Percentiles rank a stretch among this genome's conserved stretches.
These are phyloP conservation scores for Chytriomyces confervae DNA, from an alignment of 192 early-diverging fungal genomes.

Conservation along the genomic window DNA sequence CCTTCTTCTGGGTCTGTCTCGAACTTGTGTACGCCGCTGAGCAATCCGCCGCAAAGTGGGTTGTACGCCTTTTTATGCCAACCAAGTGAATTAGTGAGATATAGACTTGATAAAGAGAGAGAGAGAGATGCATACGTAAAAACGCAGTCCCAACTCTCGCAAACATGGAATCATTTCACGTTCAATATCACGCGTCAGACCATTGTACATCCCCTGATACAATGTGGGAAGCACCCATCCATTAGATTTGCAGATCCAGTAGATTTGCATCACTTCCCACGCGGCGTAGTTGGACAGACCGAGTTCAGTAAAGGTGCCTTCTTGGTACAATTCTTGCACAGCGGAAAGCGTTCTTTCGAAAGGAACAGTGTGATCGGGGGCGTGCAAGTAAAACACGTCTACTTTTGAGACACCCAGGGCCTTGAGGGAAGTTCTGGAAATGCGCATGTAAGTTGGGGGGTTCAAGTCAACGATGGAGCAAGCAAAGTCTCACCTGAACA, in stretches of 20 bases:
- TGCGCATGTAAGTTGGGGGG: too few relatives aligned
- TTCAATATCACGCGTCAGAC: conserved; percentile 43
- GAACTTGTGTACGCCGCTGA: conserved; percentile 46
- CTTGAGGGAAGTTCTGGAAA: conserved; percentile 43
- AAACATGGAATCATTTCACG: conserved; percentile 67
- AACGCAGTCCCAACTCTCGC: conserved; percentile 60
- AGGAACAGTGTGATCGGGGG: conserved; percentile 60
- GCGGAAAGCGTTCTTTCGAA: conserved; percentile 59
- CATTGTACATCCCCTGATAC: conserved; percentile 54
- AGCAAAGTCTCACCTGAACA: conserved; percentile 36
- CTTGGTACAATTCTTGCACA: conserved; percentile 62
- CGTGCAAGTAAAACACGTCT: conserved; percentile 70
- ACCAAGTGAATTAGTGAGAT: not conserved
- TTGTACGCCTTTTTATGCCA: conserved; percentile 59
- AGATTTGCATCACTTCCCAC: conserved; percentile 59
- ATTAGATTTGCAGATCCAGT: conserved; percentile 51
- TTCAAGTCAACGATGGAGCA: not conserved
- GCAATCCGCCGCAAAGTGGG: conserved; percentile 60
- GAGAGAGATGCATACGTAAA: conserved; percentile 45
- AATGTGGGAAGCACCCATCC: conserved; percentile 56
- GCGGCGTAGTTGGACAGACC: conserved; percentile 50
- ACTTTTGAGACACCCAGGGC: conserved; percentile 56
- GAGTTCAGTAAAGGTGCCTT: conserved; percentile 55
- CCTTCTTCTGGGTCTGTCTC: conserved; percentile 29
- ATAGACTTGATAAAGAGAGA: not conserved